phyloP scores from a whole-genome alignment of 164 flowering plant genomes.

The Akebia trifoliata region DNA sequence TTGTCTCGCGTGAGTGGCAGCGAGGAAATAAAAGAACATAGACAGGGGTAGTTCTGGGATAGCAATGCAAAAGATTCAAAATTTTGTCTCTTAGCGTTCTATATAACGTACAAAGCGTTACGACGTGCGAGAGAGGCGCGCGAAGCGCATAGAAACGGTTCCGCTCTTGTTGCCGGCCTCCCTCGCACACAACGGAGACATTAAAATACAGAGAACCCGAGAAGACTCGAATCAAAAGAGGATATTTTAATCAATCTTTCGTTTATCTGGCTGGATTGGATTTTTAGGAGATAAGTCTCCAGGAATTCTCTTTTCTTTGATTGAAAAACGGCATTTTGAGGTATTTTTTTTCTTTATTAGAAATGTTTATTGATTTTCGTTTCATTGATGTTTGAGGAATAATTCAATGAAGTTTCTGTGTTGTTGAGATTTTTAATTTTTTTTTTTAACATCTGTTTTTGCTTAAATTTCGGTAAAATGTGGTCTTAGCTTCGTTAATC shows the following conservation, averaged over 20 bases:
- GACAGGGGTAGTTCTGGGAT: no score
- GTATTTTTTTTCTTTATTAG: not conserved
- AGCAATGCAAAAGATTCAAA: conserved; percentile 13
- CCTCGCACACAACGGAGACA: not conserved
- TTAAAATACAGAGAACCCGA: not conserved
- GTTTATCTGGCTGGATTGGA: no score
- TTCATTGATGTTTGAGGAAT: not conserved
- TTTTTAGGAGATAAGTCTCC: not conserved
- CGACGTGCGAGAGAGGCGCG: conserved; percentile 5
- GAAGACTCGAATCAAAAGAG: not conserved
- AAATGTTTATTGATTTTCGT: not conserved
- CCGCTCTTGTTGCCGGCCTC: conserved; percentile 18
- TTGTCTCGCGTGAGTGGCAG: no score
- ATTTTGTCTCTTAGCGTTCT: not conserved
- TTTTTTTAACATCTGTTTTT: not conserved
- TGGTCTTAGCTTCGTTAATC: no score
- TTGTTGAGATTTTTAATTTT: not conserved
- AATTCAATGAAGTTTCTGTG: no score
- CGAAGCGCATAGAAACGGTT: conserved; percentile 9
- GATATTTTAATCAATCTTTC: no score
- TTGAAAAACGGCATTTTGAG: not conserved
- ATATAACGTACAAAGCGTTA: conserved; percentile 3
- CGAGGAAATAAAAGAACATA: no score
- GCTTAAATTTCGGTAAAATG: no score
- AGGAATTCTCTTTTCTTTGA: not conserved